Percentiles rank a stretch among this genome's conserved stretches.
phyloP scores from a whole-genome alignment of 1,284 basidiomycete genomes.

The Exsudoporus floridanus region DNA sequence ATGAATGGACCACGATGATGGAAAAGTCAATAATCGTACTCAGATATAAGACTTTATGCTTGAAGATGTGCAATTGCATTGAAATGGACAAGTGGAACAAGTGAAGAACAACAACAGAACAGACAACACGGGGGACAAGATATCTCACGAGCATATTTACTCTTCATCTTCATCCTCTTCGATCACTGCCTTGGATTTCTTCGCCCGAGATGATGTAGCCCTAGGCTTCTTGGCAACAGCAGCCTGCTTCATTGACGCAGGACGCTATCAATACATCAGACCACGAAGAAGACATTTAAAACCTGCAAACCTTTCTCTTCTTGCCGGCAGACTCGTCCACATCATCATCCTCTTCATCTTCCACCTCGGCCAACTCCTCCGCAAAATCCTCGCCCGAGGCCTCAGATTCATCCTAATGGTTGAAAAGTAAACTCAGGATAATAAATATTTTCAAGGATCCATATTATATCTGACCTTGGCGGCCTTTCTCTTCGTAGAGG shows the following conservation, averaged over 20 bases:
- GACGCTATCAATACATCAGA: constrained; percentile 29
- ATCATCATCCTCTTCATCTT: constrained; percentile 31
- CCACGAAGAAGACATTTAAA: neutral
- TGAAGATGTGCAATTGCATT: constrained; percentile 8
- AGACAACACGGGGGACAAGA: constrained; percentile 5
- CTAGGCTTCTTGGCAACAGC: constrained; percentile 26
- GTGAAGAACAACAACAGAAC: constrained; percentile 2
- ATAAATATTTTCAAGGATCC: neutral
- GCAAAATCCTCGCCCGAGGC: constrained; percentile 34
- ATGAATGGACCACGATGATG: neutral
- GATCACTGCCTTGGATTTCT: constrained; percentile 32
- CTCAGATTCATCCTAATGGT: constrained; percentile 31
- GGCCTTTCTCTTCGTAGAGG: constrained; percentile 29
- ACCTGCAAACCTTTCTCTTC: constrained; percentile 33
- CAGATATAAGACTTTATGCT: constrained; percentile 5
- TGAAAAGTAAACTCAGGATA: neutral
- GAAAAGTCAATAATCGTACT: neutral
- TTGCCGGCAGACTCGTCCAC: constrained; percentile 24
- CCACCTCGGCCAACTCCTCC: constrained; percentile 31
- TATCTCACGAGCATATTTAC: constrained; percentile 8
- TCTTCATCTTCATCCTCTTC: constrained; percentile 37
- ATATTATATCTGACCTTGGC: constrained; percentile 37
- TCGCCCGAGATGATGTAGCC: constrained; percentile 25
- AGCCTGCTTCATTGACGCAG: constrained; percentile 27
- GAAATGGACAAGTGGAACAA: constrained; percentile 2